Evolutionary conservation across 108 stramenopile species (phyloP).

Genomic region (Stephanodiscus triporus): DNA sequence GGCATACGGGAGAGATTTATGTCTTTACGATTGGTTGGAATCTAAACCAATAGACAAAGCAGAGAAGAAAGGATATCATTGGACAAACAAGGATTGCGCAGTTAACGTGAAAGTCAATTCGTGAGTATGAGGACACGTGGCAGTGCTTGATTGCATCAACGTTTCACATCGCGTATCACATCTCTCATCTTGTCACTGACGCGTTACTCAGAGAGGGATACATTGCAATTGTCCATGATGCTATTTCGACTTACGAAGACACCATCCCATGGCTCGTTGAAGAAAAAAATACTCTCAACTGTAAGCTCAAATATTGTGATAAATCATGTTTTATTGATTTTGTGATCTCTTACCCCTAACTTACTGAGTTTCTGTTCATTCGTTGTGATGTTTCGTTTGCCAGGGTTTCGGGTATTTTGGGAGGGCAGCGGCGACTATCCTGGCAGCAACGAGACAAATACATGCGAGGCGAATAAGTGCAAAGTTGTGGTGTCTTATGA

Average conservation of each 20-base stretch:
- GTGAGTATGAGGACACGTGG: constrained; percentile 13
- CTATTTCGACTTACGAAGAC: constrained; percentile 13
- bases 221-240: constrained; percentile 58
- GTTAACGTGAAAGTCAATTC: constrained; percentile 43
- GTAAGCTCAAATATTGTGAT: background rate
- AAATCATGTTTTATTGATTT: background rate
- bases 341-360: background rate
- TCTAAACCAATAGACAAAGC: constrained; percentile 10
- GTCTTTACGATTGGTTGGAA: constrained; percentile 18
- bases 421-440: constrained; percentile 38
- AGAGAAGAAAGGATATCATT: constrained; percentile 37
- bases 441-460: constrained; percentile 37
- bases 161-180: background rate
- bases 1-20: constrained; percentile 24
- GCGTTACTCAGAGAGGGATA: constrained; percentile 42
- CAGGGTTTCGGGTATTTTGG: constrained; percentile 50
- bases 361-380: background rate
- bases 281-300: constrained; percentile 43
- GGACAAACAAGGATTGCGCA: constrained; percentile 41
- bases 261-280: constrained; percentile 43
- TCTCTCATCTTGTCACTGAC: constrained; percentile 15
- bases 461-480: constrained; percentile 39
- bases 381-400: background rate
- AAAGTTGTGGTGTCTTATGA: constrained; percentile 8
- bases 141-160: background rate